Percentiles rank a stretch among this genome's conserved stretches.
Conservation (phyloP, 176 grass and related monocot genomes). For the Carex myosuroides region DNA sequence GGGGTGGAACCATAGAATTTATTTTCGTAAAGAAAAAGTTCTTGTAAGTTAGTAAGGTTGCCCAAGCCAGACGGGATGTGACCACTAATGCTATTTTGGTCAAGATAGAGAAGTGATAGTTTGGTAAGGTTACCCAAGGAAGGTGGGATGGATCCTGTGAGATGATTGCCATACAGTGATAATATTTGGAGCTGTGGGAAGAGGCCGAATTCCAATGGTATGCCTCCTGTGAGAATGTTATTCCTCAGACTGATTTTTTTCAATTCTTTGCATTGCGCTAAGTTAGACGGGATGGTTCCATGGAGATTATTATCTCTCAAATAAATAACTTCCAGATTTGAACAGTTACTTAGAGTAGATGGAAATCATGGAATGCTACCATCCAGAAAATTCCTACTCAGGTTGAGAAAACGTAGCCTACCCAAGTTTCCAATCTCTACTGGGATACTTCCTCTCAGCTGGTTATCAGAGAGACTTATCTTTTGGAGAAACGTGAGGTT, state of each 20-base stretch:
- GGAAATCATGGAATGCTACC: constrained; percentile 30
- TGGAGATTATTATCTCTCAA: constrained; percentile 14
- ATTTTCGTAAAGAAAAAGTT: no score
- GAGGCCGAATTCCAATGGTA: not conserved
- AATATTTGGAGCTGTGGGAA: not conserved
- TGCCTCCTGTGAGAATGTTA: constrained; percentile 17
- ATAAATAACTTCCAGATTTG: constrained; percentile 1
- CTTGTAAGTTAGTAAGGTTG: not conserved
- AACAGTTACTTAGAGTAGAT: constrained; percentile 18
- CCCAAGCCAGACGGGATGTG: not conserved
- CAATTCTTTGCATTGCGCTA: constrained; percentile 9
- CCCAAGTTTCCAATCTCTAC: constrained; percentile 12
- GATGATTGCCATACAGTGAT: not conserved
- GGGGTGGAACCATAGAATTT: no score
- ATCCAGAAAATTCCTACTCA: not conserved
- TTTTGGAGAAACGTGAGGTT: constrained; percentile 41
- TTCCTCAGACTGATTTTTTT: not conserved
- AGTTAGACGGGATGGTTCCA: constrained; percentile 13
- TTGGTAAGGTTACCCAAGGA: constrained; percentile 17
- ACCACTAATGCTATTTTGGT: no score
- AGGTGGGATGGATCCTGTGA: constrained; percentile 9
- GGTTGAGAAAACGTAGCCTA: not conserved
- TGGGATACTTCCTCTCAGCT: constrained; percentile 7
- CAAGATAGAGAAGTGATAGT: no score
- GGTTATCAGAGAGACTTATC: constrained; percentile 26